phyloP scores from a whole-genome alignment of 345 rosid species.

The Rhodamnia argentea region DNA sequence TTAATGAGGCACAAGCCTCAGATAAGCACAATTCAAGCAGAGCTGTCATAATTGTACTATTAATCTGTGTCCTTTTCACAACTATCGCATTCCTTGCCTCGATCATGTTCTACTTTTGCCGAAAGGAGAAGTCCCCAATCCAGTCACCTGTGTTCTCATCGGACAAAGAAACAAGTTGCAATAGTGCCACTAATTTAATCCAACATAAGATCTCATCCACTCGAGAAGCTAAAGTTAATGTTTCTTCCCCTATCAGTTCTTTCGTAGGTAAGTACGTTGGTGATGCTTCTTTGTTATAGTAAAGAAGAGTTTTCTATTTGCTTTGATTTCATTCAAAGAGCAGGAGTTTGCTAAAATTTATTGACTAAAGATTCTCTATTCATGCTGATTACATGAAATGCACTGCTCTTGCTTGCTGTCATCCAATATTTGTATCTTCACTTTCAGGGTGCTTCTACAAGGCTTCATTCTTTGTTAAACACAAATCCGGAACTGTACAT shows the following conservation, averaged over 20 bases:
- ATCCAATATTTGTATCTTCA: neutral
- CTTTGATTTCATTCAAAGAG: neutral
- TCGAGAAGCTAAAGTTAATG: conserved; percentile 23
- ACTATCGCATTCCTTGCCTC: conserved; percentile 66
- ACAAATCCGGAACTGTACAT: conserved; percentile 36
- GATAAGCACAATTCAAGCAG: conserved; percentile 41
- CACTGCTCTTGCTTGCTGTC: neutral
- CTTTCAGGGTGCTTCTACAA: conserved; percentile 60
- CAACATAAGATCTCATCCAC: conserved; percentile 35
- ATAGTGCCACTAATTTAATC: conserved; percentile 70
- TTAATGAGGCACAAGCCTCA: conserved; percentile 16
- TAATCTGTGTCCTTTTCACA: conserved; percentile 51
- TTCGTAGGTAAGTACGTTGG: conserved; percentile 24
- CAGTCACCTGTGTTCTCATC: conserved; percentile 40
- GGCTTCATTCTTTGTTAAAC: conserved; percentile 34
- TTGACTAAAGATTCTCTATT: neutral
- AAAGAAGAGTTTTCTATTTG: neutral
- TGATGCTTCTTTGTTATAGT: neutral
- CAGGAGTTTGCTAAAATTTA: neutral
- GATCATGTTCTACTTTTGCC: conserved; percentile 37
- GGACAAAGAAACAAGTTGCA: conserved; percentile 68
- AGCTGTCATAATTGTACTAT: conserved; percentile 39
- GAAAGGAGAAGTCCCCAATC: conserved; percentile 33
- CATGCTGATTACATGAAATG: neutral
- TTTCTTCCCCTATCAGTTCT: conserved; percentile 24